Base-by-base conservation (phyloP, 495 filamentous ascomycete species). In the Penicillium longicatenatum region DNA sequence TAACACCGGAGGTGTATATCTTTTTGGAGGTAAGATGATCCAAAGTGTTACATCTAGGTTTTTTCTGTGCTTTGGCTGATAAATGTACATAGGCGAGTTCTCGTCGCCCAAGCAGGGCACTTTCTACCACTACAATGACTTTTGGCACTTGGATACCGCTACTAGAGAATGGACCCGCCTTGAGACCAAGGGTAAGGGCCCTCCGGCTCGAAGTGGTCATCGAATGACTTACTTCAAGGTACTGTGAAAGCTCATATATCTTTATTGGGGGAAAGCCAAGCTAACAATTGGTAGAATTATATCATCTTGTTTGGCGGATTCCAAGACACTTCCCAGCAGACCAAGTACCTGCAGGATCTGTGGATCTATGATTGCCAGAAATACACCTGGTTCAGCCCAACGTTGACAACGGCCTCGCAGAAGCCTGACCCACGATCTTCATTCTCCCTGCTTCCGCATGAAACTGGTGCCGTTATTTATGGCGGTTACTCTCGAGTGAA, bases 41-140 rank as follows among this genome's bases (percentile, higher is more conserved):
- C 31, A 41, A 20, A n/a, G n/a, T 19, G n/a, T 21, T 21, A 20
- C 19, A 26, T 9, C 11, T 14, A 35, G 10, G 31, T 21, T 11
- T 19, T 31, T 2, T 8, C 14, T 55, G 75, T 68, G 46, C 33
- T 47, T 31, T 55, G 41, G 10, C 21, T 16, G 47, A 39, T 44
- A 0, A 14, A 17, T 39, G 5, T 17, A 1, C 17, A 6, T 16
- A 74, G 73, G 76, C 43, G 83, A 86, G 62, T 87, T 88, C 51
- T 89, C 84, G 2, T 86, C 81, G 9, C 94, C 94, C 1, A 98
- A 97, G 66, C 94, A 98, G 70, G 94, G 94, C 4, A 98, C 93
- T 2, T 98, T 98, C 69, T 97, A 98, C 68, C 94, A 98, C 65
- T 98, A 98, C 76, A 96, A 96, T 70, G 94, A 97, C 68, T 97